phyloP scores from a whole-genome alignment of 169 alveolate species.

The Amoebophrya sp. region DNA sequence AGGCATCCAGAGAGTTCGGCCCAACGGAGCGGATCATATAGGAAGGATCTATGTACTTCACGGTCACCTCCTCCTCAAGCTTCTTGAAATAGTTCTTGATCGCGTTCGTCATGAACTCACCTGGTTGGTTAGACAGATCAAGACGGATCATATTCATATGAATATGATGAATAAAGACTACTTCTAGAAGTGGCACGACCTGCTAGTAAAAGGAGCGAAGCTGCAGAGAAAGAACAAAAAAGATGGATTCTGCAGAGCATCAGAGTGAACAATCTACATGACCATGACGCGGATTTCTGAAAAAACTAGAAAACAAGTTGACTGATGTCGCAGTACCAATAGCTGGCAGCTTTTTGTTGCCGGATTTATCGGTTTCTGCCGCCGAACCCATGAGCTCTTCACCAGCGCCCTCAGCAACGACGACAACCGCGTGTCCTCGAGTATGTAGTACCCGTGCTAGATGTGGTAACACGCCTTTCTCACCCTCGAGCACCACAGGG shows the following conservation, averaged over 20 bases:
- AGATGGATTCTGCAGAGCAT: too few relatives aligned
- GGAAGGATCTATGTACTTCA: conserved; percentile 75
- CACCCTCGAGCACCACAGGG: conserved; percentile 35
- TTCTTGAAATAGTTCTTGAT: conserved; percentile 38
- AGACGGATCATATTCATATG: neutral
- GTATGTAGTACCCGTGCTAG: conserved; percentile 45
- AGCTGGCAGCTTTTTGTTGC: neutral
- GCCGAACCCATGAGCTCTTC: conserved; percentile 45
- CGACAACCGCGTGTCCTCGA: conserved; percentile 68
- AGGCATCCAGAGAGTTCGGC: conserved; percentile 69
- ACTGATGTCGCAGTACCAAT: neutral
- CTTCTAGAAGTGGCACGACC: too few relatives aligned
- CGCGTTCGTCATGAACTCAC: neutral
- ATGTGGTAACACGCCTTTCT: conserved; percentile 30
- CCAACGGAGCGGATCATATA: conserved; percentile 74
- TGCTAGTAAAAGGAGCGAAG: neutral
- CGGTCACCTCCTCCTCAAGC: conserved; percentile 45
- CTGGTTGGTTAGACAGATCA: neutral
- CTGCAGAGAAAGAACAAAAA: neutral
- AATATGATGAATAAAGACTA: neutral
- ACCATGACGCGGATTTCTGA: neutral
- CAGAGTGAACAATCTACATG: neutral
- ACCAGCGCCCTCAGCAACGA: conserved; percentile 84
- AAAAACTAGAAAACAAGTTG: too few relatives aligned
- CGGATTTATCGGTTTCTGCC: conserved; percentile 16